Base-by-base conservation (phyloP, 345 rosid species). In the Cardamine chenopodiifolia region DNA sequence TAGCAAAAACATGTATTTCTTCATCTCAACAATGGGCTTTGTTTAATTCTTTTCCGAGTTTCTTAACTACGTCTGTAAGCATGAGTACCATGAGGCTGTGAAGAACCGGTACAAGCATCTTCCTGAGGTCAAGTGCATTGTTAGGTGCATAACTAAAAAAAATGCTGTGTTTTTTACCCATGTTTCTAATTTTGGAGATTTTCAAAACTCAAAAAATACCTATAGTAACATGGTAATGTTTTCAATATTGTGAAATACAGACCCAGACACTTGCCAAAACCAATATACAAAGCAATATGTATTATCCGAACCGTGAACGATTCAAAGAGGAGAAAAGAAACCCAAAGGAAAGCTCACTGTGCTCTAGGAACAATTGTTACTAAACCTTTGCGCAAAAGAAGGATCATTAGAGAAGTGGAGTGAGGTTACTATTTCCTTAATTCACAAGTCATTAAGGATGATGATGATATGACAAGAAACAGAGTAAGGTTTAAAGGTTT, bases 21-120 rank as follows among this genome's bases (percentile, higher is more conserved):
- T n/a, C n/a, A n/a, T n/a, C n/a, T n/a, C n/a, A n/a, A n/a, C n/a
- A n/a, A n/a, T n/a, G n/a, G n/a, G n/a, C n/a, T n/a, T n/a, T n/a
- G n/a, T n/a, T n/a, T n/a, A n/a, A n/a, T n/a, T n/a, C n/a, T n/a
- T n/a, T n/a, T n/a, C n/a, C n/a, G n/a, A n/a, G n/a, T n/a, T n/a
- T n/a, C n/a, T n/a, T n/a, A n/a, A n/a, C n/a, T n/a, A n/a, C n/a
- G n/a, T n/a, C n/a, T n/a, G n/a, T n/a, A 87, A 85, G 83, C 97
- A 90, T 17, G 91, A 92, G 37, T 92, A 96, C 78, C 55, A 85
- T 13, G 97, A 92, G 64, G 91, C 94, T 79, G 82, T 92, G 62
- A 89, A 86, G 92, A 86, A 86, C 49, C 92, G 97, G 8, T 95
- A 90, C 82, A 86, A 88, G 84, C 93, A 92, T 78, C 93, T 95